Base-by-base conservation (phyloP, 108 stramenopile species). In the Cylindrotheca fusiformis region DNA sequence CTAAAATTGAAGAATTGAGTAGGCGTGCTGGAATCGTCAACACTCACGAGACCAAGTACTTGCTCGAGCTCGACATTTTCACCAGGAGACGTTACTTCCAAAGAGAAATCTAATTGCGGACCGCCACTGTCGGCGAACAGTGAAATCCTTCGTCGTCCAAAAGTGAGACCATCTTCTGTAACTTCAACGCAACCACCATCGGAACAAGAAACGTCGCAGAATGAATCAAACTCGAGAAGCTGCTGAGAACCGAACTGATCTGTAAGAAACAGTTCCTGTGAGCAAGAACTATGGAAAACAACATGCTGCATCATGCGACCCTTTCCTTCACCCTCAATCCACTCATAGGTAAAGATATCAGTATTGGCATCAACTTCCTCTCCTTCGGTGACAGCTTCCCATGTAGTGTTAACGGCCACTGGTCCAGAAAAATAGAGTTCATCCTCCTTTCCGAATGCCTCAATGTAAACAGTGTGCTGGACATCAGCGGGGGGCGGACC, bases 231-330 rank as follows among this genome's bases (percentile, higher is more conserved):
- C n/a, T 52, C 31, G 19, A 58, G 25, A 24, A 72, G 25, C 28
- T 72, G 71, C 41, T 24, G 24, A 3, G 71, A 31, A 26, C 63
- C 71, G 30, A 72, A 72, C 3, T n/a, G 55, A 46, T 72, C 71
- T 29, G 50, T 51, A 44, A 72, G 63, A 50, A 55, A 72, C 47
- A 72, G 51, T 21, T 52, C 27, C 31, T 72, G 63, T 0, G 71
- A 72, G 46, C 71, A 72, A 41, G 71, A 72, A 33, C 62, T 63
- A 36, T 64, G 71, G 22, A 59, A 57, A 10, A 41, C 5, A 20
- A 52, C 26, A 23, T 14, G 12, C 32, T 72, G 71, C 4, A 72
- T 18, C 22, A 46, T 12, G 8, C 5, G 12, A 26, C 46, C 65
- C 36, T 41, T 41, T 41, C 36, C 36, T 1, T 32, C 52, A 25